These are phyloP conservation scores for Polyporus tsugae DNA, from an alignment of 1,284 basidiomycete species.

Conservation along the genomic window DNA sequence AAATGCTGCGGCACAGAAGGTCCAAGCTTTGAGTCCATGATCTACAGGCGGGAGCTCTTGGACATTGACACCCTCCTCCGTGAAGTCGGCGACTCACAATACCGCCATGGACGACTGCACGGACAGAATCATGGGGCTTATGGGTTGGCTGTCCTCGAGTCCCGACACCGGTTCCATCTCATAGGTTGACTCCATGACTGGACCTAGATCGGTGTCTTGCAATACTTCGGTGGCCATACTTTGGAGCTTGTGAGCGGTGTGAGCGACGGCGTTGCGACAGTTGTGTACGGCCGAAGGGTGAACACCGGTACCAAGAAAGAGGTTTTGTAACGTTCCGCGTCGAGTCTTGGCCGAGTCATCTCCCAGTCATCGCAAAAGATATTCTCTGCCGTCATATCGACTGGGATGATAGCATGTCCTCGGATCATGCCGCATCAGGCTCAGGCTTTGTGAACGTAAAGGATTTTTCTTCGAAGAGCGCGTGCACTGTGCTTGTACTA, in stretches of 20 bases:
- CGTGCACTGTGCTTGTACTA: background rate
- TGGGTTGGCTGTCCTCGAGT: background rate
- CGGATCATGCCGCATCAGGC: conserved; percentile 1
- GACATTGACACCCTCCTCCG: conserved; percentile 13
- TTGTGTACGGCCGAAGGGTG: background rate
- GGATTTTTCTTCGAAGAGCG: background rate
- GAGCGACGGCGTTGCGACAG: background rate
- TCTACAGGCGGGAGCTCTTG: conserved; percentile 22
- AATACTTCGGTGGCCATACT: background rate
- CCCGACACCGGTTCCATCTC: background rate
- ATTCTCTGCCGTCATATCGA: background rate
- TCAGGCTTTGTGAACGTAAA: background rate
- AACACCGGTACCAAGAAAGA: too few relatives aligned
- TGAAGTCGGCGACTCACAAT: background rate
- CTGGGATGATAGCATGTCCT: background rate
- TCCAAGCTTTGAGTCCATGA: conserved; percentile 13
- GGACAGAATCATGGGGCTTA: background rate
- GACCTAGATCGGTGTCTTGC: background rate
- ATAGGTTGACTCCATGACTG: background rate
- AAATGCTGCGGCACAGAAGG: conserved; percentile 25
- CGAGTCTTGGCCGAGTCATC: background rate
- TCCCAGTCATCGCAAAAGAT: background rate
- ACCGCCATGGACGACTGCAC: background rate
- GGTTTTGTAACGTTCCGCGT: too few relatives aligned
- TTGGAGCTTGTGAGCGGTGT: background rate